These are phyloP conservation scores for Gardenia jasminoides DNA, from an alignment of 257 asterid species.

Conservation along the genomic window DNA sequence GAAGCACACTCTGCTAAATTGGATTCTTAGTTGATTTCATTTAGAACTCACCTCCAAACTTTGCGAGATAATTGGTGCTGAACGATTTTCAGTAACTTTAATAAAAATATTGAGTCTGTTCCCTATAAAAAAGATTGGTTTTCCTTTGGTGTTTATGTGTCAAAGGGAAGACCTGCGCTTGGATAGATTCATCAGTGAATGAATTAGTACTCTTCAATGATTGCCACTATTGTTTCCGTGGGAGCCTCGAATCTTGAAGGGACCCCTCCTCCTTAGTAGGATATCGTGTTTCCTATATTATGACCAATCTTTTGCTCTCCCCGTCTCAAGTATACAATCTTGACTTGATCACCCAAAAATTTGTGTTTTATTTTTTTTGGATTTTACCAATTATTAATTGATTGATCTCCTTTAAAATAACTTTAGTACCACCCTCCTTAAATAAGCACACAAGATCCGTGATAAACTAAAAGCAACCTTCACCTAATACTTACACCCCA, in stretches of 20 bases:
- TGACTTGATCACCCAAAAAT: neutral
- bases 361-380: neutral
- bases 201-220: constrained; percentile 29
- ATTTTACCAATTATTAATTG: neutral
- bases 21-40: no score
- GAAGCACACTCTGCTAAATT: no score
- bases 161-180: neutral
- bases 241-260: constrained; percentile 32
- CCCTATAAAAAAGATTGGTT: constrained; percentile 10
- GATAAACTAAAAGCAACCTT: neutral
- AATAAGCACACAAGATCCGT: neutral
- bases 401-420: neutral
- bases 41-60: no score
- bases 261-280: constrained; percentile 20
- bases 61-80: no score
- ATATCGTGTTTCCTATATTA: neutral
- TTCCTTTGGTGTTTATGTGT: neutral
- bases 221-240: constrained; percentile 30
- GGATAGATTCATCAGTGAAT: neutral
- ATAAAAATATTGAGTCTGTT: no score
- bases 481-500: neutral
- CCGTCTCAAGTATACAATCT: neutral
- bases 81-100: no score
- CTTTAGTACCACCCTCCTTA: neutral
- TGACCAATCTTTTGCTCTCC: constrained; percentile 1